These are phyloP conservation scores for Ustilago vetiveriae DNA, from an alignment of 1,284 basidiomycete species.

Conservation along the genomic window DNA sequence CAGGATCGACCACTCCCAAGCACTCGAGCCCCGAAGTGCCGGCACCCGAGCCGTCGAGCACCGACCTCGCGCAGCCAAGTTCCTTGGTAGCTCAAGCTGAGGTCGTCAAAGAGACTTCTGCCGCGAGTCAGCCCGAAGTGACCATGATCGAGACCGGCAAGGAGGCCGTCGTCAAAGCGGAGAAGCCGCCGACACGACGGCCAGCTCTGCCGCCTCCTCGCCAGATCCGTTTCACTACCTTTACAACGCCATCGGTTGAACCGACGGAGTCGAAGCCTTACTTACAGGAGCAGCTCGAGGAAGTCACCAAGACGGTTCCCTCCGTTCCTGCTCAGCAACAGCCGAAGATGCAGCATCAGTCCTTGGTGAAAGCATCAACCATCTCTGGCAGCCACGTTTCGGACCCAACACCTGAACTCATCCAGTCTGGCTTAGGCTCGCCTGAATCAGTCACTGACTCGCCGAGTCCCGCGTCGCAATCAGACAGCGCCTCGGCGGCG, in stretches of 20 bases:
- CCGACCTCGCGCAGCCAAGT: not conserved
- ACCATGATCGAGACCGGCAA: conserved; percentile 4
- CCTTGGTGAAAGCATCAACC: too few relatives aligned
- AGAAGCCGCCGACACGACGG: conserved; percentile 24
- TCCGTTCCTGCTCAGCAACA: conserved; percentile 16
- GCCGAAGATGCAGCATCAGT: conserved; percentile 29
- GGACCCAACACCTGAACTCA: conserved; percentile 27
- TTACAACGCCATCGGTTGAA: conserved; percentile 32
- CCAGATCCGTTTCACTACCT: conserved; percentile 46
- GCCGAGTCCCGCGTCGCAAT: conserved; percentile 30
- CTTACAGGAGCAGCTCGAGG: conserved; percentile 19
- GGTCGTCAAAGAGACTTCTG: not conserved
- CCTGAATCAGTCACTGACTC: conserved; percentile 34
- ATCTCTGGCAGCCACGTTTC: conserved; percentile 11
- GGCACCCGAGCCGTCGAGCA: not conserved
- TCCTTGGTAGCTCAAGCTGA: conserved; percentile 2
- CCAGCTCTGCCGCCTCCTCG: conserved; percentile 44
- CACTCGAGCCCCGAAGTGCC: conserved; percentile 11
- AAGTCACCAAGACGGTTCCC: not conserved
- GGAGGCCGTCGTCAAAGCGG: conserved; percentile 11
- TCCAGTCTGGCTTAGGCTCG: conserved; percentile 30
- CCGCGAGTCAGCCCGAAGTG: conserved; percentile 1
- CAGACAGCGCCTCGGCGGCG: conserved; percentile 17
- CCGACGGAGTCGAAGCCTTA: conserved; percentile 11
- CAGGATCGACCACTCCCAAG: conserved; percentile 34